Conservation (phyloP, 129 eudicot species). For the Ambrosia trifida region DNA sequence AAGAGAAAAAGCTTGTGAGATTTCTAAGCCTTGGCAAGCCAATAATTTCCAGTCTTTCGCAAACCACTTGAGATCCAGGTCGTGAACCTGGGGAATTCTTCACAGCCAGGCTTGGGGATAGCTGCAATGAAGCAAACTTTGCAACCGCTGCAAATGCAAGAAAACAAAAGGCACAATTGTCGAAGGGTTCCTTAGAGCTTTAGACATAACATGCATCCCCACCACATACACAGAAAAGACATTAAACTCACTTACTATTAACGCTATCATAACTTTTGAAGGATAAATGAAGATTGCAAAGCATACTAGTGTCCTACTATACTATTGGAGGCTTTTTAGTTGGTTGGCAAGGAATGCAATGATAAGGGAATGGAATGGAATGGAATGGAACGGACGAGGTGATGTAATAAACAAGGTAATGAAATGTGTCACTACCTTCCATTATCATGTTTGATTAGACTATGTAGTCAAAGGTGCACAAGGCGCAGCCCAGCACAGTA, state of each 20-base stretch:
- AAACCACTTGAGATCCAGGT: slow-evolving; percentile 59
- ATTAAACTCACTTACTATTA: neutral
- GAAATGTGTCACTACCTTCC: neutral
- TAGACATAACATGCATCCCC: neutral
- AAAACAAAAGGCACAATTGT: neutral
- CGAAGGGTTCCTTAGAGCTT: slow-evolving; percentile 16
- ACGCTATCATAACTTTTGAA: neutral
- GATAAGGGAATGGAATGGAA: neutral
- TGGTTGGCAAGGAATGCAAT: neutral
- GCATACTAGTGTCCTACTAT: neutral
- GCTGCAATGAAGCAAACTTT: slow-evolving; percentile 42
- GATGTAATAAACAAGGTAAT: neutral
- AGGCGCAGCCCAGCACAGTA: no score
- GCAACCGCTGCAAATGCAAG: slow-evolving; percentile 63
- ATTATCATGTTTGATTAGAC: neutral
- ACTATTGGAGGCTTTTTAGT: neutral
- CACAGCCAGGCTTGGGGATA: slow-evolving; percentile 61
- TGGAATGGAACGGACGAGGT: neutral
- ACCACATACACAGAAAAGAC: neutral
- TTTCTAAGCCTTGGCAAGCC: slow-evolving; percentile 74
- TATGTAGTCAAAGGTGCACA: neutral
- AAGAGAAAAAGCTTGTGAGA: slow-evolving; percentile 65
- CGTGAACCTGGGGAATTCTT: slow-evolving; percentile 73
- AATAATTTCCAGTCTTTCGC: slow-evolving; percentile 66
- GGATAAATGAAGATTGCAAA: slow-evolving; percentile 1